Percentiles rank a stretch among this genome's conserved stretches.
Conservation (phyloP, 106 monocot species). For the Apostasia shenzhenica region DNA sequence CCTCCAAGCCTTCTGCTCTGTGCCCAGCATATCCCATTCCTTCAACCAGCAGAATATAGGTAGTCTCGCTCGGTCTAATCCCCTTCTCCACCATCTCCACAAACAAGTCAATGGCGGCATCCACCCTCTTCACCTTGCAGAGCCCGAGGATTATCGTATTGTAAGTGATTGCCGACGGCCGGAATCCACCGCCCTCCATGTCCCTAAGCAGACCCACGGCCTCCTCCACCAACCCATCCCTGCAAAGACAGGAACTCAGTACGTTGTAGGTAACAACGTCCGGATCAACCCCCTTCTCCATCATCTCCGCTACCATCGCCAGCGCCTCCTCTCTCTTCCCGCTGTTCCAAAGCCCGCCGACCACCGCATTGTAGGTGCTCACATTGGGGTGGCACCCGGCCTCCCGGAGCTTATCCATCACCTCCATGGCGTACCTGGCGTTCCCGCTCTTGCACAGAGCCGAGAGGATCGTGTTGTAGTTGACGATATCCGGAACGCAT, state of each 20-base stretch:
- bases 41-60: conserved; percentile 41
- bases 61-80: conserved; percentile 35
- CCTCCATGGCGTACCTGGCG: conserved; percentile 28
- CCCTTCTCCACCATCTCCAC: conserved; percentile 45
- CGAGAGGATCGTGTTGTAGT: conserved; percentile 57
- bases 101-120: conserved; percentile 26
- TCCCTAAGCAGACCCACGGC: conserved; percentile 39
- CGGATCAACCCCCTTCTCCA: conserved; percentile 38
- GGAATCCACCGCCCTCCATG: conserved; percentile 30
- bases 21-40: conserved; percentile 52
- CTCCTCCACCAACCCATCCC: conserved; percentile 65
- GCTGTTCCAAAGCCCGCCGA: conserved; percentile 53
- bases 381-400: conserved; percentile 34
- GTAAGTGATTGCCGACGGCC: conserved; percentile 44
- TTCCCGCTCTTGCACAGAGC: conserved; percentile 61
- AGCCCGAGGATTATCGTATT: conserved; percentile 54
- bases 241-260: conserved; percentile 51
- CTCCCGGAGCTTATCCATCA: conserved; percentile 33
- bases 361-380: conserved; percentile 54
- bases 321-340: conserved; percentile 33
- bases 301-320: conserved; percentile 38
- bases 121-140: conserved; percentile 41
- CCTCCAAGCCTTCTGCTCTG: conserved; percentile 36
- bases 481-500: conserved; percentile 58
- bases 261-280: conserved; percentile 62